Evolutionary conservation across 306 rosid genomes (phyloP).

Genomic region (Cucumis sativus): Cucumber_9930_V3 NC_026657.2:9317001-9317500

Average conservation of each 20-base stretch:
- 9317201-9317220: not conserved
- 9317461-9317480: slow-evolving; percentile 3
- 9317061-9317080: no score
- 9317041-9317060: no score
- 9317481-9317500: slow-evolving; percentile 5
- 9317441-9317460: slow-evolving; percentile 15
- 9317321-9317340: slow-evolving; percentile 27
- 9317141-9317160: not conserved
- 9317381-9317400: slow-evolving; percentile 18
- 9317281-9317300: slow-evolving; percentile 38
- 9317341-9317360: slow-evolving; percentile 25
- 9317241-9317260: slow-evolving; percentile 24
- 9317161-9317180: not conserved
- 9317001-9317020: no score
- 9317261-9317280: slow-evolving; percentile 32
- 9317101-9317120: not conserved
- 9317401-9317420: slow-evolving; percentile 17
- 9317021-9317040: no score
- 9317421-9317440: slow-evolving; percentile 24
- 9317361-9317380: slow-evolving; percentile 25
- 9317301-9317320: slow-evolving; percentile 40
- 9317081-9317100: no score
- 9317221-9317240: no score
- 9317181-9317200: not conserved
- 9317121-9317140: not conserved